A percentile compares a stretch with the other conserved stretches of the same genome.
Conservation (phyloP, 192 early-diverging fungal genomes). For the Coemansia sp. region DNA sequence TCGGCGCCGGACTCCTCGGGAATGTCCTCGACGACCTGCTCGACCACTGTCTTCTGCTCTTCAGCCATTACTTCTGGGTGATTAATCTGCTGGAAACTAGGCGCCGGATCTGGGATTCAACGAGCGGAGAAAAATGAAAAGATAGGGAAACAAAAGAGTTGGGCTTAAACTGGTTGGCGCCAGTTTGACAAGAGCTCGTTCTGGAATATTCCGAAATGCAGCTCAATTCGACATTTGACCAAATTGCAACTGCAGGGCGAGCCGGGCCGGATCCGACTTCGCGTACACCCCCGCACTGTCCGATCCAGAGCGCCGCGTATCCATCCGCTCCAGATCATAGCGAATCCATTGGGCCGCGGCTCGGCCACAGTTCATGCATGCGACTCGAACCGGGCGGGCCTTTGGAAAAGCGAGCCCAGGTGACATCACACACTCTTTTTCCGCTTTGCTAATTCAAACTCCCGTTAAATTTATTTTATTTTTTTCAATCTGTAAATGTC, state of each 20-base stretch:
- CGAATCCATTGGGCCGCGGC: background rate
- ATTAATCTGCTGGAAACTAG: background rate
- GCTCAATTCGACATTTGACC: too few relatives aligned
- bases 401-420: too few relatives aligned
- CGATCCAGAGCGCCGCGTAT: too few relatives aligned
- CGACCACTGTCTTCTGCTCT: conserved; percentile 36
- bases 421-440: too few relatives aligned
- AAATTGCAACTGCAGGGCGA: too few relatives aligned
- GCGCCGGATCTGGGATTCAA: conserved; percentile 1
- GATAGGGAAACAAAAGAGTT: background rate
- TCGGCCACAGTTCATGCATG: background rate
- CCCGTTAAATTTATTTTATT: too few relatives aligned
- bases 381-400: background rate
- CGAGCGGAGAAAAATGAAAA: conserved; percentile 1
- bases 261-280: too few relatives aligned
- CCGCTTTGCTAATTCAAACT: background rate
- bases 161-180: too few relatives aligned
- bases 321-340: background rate
- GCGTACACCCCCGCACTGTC: too few relatives aligned
- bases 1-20: conserved; percentile 19
- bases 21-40: conserved; percentile 42
- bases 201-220: too few relatives aligned
- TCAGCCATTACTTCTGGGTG: conserved; percentile 30
- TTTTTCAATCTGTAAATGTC: conserved; percentile 19
- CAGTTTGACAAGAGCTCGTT: too few relatives aligned